Base-by-base conservation (phyloP, 305 asterid species). In the Solanum aculeatissimum region DNA sequence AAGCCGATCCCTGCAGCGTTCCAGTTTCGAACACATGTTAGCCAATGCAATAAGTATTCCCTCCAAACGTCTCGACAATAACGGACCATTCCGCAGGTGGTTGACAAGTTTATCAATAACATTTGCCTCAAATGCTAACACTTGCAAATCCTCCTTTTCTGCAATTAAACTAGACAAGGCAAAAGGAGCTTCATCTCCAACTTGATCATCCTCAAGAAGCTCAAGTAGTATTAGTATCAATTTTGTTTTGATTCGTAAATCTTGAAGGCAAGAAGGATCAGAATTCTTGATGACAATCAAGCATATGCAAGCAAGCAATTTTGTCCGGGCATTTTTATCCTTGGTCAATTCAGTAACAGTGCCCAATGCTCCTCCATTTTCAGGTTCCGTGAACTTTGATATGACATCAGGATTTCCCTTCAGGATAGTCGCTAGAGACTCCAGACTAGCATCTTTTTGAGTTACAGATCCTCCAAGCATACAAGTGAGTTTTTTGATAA, bases 151-250 rank as follows among this genome's bases (percentile, higher is more conserved):
- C 93, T 93, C 98, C 88, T 92, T 91, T 81, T 89, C 98, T 58
- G 88, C 86, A 81, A 93, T 88, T 88, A 95, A 94, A 92, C 87
- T 89, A 86, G 97, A 92, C 85, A 97, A 82, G 85, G 90, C 95
- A 92, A 92, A 92, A 32, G 98, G 95, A 65, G 97, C 97, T 69
- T 95, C 98, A 53, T 94, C 99, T 87, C 99, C 98, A 85, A 95
- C 98, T 92, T 92, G 98, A 88, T 94, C 97, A 88, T 95, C 97
- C 86, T 95, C 97, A 45, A 97, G 92, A 86, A 97, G 98, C 87
- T 97, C 98, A 81, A 91, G 91, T 82, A 97, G 90, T 85, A 93
- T 86, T 25, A 87, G 32, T 21, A 97, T 90, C 92, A 97, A 84
- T 82, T 89, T 91, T 58, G 90, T 89, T 89, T 91, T 93, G 86